A percentile compares a stretch with the other conserved stretches of the same genome.
Conservation (phyloP, 352 stramenopile species). For the Phytophthora nicotianae region DNA sequence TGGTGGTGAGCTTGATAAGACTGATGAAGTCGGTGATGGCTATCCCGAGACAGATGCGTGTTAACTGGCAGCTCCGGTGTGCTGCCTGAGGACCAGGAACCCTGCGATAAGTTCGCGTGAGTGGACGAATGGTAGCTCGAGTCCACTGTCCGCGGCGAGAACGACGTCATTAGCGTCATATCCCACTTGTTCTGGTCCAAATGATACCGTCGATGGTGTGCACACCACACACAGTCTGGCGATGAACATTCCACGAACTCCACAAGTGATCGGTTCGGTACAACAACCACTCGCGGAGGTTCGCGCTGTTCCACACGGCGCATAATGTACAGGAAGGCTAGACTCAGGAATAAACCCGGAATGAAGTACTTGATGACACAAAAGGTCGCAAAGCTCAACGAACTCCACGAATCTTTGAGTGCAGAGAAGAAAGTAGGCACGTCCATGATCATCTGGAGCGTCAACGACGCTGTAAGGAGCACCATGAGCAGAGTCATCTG, state of each 20-base stretch:
- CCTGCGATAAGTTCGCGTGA: slow-evolving; percentile 44
- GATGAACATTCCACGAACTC: slow-evolving; percentile 79
- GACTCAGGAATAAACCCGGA: slow-evolving; percentile 55
- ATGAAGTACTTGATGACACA: slow-evolving; percentile 63
- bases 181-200: slow-evolving; percentile 67
- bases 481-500: slow-evolving; percentile 72
- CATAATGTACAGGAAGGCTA: slow-evolving; percentile 79
- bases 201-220: slow-evolving; percentile 70
- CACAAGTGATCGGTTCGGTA: slow-evolving; percentile 55
- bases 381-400: slow-evolving; percentile 43
- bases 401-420: slow-evolving; percentile 28
- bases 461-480: slow-evolving; percentile 45
- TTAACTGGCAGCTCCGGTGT: slow-evolving; percentile 25
- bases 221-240: slow-evolving; percentile 72
- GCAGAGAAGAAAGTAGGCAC: slow-evolving; percentile 42
- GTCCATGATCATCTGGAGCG: slow-evolving; percentile 63
- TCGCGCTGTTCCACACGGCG: slow-evolving; percentile 68
- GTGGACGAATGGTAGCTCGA: slow-evolving; percentile 62
- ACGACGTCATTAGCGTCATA: slow-evolving; percentile 54
- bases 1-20: slow-evolving; percentile 17
- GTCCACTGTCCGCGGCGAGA: slow-evolving; percentile 64
- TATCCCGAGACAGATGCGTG: slow-evolving; percentile 29
- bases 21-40: slow-evolving; percentile 35
- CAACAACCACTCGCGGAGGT: slow-evolving; percentile 52
- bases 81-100: slow-evolving; percentile 43